A percentile compares a stretch with the other conserved stretches of the same genome.
Evolutionary conservation across 352 stramenopile genomes (phyloP).

Genomic region (Peronosclerospora sorghi): DNA sequence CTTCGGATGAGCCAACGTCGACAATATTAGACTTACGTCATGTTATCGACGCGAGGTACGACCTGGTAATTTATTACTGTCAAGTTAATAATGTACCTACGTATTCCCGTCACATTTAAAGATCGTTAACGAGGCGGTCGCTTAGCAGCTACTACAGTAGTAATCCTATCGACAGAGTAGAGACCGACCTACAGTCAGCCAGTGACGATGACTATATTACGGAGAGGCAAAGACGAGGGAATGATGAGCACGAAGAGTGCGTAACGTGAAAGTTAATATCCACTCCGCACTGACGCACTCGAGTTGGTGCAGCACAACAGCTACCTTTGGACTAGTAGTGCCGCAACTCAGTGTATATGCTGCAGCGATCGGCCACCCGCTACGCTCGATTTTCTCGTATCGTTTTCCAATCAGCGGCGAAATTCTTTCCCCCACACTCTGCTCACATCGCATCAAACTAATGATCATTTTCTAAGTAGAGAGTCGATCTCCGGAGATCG

Average conservation of each 20-base stretch:
- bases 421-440: conserved; percentile 7
- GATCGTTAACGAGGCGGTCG: conserved; percentile 1
- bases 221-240: conserved; percentile 10
- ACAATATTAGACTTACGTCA: background rate
- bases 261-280: conserved; percentile 2
- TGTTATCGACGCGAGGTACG: background rate
- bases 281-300: conserved; percentile 15
- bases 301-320: conserved; percentile 9
- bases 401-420: conserved; percentile 3
- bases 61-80: no score
- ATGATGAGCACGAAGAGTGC: conserved; percentile 6
- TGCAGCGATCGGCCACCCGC: conserved; percentile 16
- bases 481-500: conserved; percentile 10
- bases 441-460: conserved; percentile 15
- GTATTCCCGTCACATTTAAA: background rate
- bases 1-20: no score
- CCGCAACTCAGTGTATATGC: conserved; percentile 10
- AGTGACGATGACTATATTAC: conserved; percentile 29
- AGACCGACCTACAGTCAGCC: conserved; percentile 19
- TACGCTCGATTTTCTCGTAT: conserved; percentile 3
- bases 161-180: conserved; percentile 25
- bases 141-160: conserved; percentile 27
- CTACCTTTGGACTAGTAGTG: conserved; percentile 24
- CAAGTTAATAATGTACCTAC: no score
- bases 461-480: conserved; percentile 18